Evolutionary conservation across 306 rosid species (phyloP).

Genomic region (Echinosophora koreensis): DNA sequence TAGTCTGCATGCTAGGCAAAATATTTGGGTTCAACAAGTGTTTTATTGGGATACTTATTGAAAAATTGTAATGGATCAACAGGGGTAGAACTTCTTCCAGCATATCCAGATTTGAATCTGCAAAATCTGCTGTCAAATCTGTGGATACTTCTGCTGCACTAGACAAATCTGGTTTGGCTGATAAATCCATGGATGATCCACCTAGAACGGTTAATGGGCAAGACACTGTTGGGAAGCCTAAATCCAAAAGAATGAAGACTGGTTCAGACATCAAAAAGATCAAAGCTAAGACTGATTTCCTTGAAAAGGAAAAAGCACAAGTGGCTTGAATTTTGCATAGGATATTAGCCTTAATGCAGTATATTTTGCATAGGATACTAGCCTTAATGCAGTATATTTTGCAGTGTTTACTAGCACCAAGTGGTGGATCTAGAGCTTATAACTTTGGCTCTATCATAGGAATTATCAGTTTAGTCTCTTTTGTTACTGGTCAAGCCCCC

Average conservation of each 20-base stretch:
- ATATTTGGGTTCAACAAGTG: not conserved
- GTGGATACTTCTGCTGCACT: not conserved
- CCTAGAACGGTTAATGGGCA: slow-evolving; percentile 23
- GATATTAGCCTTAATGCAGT: slow-evolving; percentile 24
- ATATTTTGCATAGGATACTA: not conserved
- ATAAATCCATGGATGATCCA: slow-evolving; percentile 39
- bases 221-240: slow-evolving; percentile 37
- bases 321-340: slow-evolving; percentile 12
- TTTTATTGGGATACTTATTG: slow-evolving; percentile 28
- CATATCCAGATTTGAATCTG: slow-evolving; percentile 31
- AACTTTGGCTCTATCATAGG: too few relatives aligned
- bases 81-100: slow-evolving; percentile 44
- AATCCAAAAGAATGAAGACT: slow-evolving; percentile 37
- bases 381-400: slow-evolving; percentile 41
- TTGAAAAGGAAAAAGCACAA: slow-evolving; percentile 18
- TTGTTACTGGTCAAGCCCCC: not conserved
- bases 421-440: slow-evolving; percentile 15
- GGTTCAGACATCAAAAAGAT: slow-evolving; percentile 31
- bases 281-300: slow-evolving; percentile 16
- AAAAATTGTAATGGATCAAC: slow-evolving; percentile 32
- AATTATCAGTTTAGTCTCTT: too few relatives aligned
- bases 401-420: slow-evolving; percentile 33
- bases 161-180: not conserved
- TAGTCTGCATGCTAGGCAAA: slow-evolving; percentile 27
- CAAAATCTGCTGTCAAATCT: slow-evolving; percentile 39